Evolutionary conservation across 306 rosid genomes (phyloP).

Genomic region (Cucurbita pepo): DNA sequence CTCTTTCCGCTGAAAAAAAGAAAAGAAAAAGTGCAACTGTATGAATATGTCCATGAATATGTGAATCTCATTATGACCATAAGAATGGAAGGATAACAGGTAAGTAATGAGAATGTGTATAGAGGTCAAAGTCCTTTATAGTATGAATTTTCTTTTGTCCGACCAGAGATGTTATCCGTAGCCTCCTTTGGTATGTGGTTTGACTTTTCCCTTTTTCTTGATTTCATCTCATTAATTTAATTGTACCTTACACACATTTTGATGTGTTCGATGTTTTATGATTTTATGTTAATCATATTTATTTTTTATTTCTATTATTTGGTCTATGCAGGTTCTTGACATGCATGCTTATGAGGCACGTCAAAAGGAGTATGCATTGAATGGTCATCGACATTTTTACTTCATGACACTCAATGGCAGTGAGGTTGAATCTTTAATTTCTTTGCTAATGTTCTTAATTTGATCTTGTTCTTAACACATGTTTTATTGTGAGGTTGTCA

Average conservation of each 20-base stretch:
- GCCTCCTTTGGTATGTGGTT: background rate
- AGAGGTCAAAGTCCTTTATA: background rate
- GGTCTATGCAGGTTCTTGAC: slow-evolving; percentile 71
- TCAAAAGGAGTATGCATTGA: slow-evolving; percentile 81
- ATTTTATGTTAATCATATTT: background rate
- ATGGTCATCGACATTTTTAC: slow-evolving; percentile 95
- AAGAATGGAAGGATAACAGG: background rate
- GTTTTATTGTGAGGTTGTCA: background rate
- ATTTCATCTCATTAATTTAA: background rate
- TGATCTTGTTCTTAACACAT: background rate
- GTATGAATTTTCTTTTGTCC: background rate
- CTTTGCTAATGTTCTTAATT: background rate
- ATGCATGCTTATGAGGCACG: slow-evolving; percentile 73
- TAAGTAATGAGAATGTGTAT: background rate
- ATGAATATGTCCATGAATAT: background rate
- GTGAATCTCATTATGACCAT: background rate
- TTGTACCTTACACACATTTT: background rate
- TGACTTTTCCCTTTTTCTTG: background rate
- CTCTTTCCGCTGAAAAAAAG: background rate
- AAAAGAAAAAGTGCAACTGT: background rate
- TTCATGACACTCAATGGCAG: slow-evolving; percentile 95
- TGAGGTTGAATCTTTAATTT: slow-evolving; percentile 43
- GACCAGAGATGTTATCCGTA: background rate
- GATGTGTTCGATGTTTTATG: background rate
- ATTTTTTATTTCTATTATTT: slow-evolving; percentile 9